These are phyloP conservation scores for Vickermania spadyakhi DNA, from an alignment of 208 protist genomes.

Conservation along the genomic window DNA sequence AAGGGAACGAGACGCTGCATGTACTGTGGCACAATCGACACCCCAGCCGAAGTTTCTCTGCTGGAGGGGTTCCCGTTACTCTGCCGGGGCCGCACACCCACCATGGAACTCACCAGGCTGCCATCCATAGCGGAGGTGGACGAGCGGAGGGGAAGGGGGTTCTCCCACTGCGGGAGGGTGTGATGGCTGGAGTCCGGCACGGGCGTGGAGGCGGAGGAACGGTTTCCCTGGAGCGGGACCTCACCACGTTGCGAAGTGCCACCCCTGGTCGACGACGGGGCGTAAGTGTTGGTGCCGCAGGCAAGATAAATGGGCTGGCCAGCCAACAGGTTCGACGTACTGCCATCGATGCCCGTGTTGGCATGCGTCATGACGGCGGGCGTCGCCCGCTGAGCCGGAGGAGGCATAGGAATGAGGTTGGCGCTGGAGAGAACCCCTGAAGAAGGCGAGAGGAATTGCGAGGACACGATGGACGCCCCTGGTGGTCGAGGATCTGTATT, in stretches of 20 bases:
- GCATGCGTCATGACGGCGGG: not conserved
- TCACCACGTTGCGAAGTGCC: no score
- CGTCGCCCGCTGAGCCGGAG: not conserved
- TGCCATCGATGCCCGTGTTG: not conserved
- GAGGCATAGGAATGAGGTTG: not conserved
- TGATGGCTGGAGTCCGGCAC: no score
- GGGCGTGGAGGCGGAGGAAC: no score
- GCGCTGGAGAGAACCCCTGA: not conserved
- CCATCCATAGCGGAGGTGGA: not conserved
- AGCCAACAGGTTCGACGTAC: not conserved
- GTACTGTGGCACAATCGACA: not conserved
- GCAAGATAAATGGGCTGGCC: not conserved
- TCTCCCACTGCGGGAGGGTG: no score
- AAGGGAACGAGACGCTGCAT: not conserved
- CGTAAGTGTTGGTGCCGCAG: not conserved
- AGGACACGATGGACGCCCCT: not conserved
- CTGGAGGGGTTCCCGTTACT: no score
- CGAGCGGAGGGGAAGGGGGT: not conserved
- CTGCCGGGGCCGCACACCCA: no score
- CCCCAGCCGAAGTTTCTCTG: not conserved
- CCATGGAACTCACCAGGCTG: not conserved
- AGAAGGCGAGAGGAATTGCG: not conserved
- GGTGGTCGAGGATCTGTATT: no score
- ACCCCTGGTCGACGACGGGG: not conserved
- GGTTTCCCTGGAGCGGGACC: no score